Base-by-base conservation (phyloP, 345 rosid species). In the Gossypium thurberi region DNA sequence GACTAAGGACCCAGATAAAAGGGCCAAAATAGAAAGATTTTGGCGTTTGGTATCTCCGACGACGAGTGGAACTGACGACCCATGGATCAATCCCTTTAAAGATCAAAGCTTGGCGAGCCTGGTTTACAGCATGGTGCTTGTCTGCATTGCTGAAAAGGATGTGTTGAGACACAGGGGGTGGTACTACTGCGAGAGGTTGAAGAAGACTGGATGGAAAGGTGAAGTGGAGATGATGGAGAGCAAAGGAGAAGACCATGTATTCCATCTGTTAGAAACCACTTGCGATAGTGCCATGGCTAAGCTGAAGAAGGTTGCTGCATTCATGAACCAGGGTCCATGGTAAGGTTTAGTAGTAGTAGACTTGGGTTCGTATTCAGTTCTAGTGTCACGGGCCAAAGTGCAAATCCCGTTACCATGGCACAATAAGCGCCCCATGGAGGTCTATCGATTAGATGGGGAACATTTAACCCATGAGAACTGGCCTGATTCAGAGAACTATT, bases 101-200 rank as follows among this genome's bases (percentile, higher is more conserved):
- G 15, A 65, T 43, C 28, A 20, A 42, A 65, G 10, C 28, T 43
- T 65, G 9, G 69, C n/a, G 1, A 11, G 33, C n/a, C 7, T 65
- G 52, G 69, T n/a, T 12, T 65, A 52, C 33, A 43, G 8, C n/a
- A 21, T 28, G 10, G 52, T 65, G 69, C 69, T 65, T 43, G 69
- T 65, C 13, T 65, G 69, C 17, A 52, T 65, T 18, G 52, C 69
- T 43, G 69, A 20, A 43, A 65, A 65, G 10, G 69, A 65, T 44
- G 7, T 65, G 0, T 10, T 65, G 33, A 65, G 4, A 11, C 52
- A 65, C 4, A 43, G 69, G 46, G 69, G 69, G 17, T 2, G 26
- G 51, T 65, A 11, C 7, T 65, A 65, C n/a, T 43, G n/a, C 28
- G 33, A 65, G 52, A 65, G 44, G 69, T 20, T 43, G 69, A 65